These are phyloP conservation scores for Cyberlindnera mississippiensis DNA, from an alignment of 805 yeast species.

Conservation along the genomic window DNA sequence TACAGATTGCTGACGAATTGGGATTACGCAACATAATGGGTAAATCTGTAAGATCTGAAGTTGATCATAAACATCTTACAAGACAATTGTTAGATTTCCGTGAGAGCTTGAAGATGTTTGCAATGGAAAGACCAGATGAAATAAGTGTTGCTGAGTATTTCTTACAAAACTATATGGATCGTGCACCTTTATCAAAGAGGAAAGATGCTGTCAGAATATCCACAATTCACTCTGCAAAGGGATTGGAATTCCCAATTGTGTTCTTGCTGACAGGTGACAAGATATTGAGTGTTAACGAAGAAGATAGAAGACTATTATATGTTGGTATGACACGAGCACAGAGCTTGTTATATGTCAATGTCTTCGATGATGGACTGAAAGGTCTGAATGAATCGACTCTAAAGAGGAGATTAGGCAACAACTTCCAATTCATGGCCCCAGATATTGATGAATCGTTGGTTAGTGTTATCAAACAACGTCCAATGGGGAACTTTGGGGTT, in stretches of 20 bases:
- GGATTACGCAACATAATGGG: constrained; percentile 15
- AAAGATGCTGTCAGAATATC: constrained; percentile 47
- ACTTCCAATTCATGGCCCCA: constrained; percentile 8
- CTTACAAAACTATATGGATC: constrained; percentile 30
- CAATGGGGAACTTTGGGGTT: no score
- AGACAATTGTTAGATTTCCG: constrained; percentile 34
- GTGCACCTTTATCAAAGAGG: constrained; percentile 26
- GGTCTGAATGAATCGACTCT: constrained; percentile 1
- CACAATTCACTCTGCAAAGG: constrained; percentile 73
- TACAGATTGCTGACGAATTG: constrained; percentile 12
- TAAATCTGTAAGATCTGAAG: constrained; percentile 18
- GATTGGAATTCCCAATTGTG: constrained; percentile 68
- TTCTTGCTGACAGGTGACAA: constrained; percentile 31
- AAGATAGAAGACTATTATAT: constrained; percentile 45
- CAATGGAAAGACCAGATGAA: constrained; percentile 24
- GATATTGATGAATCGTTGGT: not conserved
- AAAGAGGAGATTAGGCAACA: not conserved
- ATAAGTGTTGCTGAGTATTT: constrained; percentile 29
- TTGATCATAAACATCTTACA: constrained; percentile 27
- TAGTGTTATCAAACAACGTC: no score
- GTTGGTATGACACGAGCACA: constrained; percentile 68
- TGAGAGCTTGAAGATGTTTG: constrained; percentile 31
- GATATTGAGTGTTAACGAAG: constrained; percentile 5
- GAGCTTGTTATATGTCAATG: constrained; percentile 29
- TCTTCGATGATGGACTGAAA: constrained; percentile 1